Evolutionary conservation across 2,329 filamentous ascomycete species (phyloP), one percentile per base, ranked within the genome.

Genomic region (Cladosporium cucumerinum): DNA sequence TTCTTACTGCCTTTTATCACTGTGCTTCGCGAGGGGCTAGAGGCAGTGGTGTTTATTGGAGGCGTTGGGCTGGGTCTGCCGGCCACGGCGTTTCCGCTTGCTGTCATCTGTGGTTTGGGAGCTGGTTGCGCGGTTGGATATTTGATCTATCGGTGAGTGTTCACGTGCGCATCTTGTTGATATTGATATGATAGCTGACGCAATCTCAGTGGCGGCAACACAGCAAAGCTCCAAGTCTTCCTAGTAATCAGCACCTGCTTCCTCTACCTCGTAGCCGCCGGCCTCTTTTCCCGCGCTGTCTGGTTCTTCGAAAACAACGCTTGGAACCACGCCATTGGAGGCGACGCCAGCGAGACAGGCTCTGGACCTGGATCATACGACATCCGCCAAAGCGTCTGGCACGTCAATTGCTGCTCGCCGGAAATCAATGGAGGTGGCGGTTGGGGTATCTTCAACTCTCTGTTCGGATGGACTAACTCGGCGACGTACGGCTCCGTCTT

Each of bases 401-500:
- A 94, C 73, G 86, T 94, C 62, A 93, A 93, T 73, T 96, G 91
- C 81, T 95, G 91, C 76, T 93, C 86, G 71, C 89, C 92, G 0
- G 79, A 87, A 61, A 78, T 88, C 46, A 88, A 91, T 67, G 89
- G 90, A 30, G 89, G 89, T 57, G 87, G 89, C 43, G 91, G 90
- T 52, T 96, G 92, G 92, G 91, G 91, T 63, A 87, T 96, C 69
- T 92, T 96, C 82, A 94, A 96, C 72, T 87, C 91, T 65, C 83
- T 96, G 61, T 82, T 96, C 12, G 92, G 93, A 65, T 97, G 93
- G 93, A 86, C 87, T 67, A 96, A 96, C 80, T 92, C 90, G 14
- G 93, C 91, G 5, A 96, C 92, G 1, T 93, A 94, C 72, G 92
- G 92, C 60, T 93, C 91, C 1, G 89, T 96, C 68, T 87, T 96